A percentile compares a stretch with the other conserved stretches of the same genome.
phyloP scores from a whole-genome alignment of 2,329 filamentous ascomycete species.

The Fusarium praegraminearum region DNA sequence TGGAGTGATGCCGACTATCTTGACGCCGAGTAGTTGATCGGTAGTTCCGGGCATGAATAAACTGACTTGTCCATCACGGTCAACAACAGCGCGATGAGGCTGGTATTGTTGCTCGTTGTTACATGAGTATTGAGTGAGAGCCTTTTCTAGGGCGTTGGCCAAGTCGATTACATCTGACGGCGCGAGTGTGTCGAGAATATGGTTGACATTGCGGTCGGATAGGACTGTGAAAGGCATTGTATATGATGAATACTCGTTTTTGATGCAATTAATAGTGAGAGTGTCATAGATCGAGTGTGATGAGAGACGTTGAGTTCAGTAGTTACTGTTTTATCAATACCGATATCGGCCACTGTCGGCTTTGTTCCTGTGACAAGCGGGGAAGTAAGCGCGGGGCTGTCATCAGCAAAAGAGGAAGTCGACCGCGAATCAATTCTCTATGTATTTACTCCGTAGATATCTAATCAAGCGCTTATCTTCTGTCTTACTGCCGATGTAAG shows the following conservation, averaged over 20 bases:
- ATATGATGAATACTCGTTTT: no score
- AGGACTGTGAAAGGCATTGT: slow-evolving; percentile 44
- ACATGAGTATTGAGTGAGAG: slow-evolving; percentile 65
- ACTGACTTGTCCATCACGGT: slow-evolving; percentile 71
- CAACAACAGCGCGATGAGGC: slow-evolving; percentile 70
- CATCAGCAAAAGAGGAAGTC: background rate
- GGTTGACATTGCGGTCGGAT: slow-evolving; percentile 40
- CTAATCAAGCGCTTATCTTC: background rate
- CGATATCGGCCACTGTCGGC: background rate
- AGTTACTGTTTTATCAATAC: background rate
- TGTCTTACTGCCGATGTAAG: background rate
- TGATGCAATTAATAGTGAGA: background rate
- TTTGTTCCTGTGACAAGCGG: background rate
- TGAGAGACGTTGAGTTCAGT: background rate
- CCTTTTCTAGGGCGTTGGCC: slow-evolving; percentile 32
- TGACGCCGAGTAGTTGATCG: slow-evolving; percentile 70
- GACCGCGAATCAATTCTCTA: background rate
- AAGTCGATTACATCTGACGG: slow-evolving; percentile 34
- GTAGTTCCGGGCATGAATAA: slow-evolving; percentile 76
- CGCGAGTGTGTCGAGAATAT: slow-evolving; percentile 37
- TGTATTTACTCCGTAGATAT: no score
- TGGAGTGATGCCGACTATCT: slow-evolving; percentile 63
- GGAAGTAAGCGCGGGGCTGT: background rate
- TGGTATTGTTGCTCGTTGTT: slow-evolving; percentile 71
- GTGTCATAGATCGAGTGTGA: background rate